Conservation (phyloP, 139 green algal species). For the Eudorina sp. region DNA sequence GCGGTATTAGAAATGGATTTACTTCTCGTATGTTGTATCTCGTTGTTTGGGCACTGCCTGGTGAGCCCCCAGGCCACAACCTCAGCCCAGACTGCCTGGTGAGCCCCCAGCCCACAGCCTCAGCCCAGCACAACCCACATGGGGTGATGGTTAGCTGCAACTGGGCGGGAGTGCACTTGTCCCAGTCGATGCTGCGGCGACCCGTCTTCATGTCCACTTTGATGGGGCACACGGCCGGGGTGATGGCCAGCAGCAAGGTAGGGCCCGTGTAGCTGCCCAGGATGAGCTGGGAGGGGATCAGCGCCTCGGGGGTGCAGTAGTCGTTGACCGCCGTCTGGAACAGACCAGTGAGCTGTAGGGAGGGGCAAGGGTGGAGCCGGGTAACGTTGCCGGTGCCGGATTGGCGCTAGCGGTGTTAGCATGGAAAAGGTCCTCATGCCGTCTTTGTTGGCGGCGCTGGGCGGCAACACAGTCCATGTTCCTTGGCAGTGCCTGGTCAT, state of each 20-base stretch:
- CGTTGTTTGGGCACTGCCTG: background rate
- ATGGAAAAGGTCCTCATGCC: no score
- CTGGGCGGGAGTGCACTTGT: background rate
- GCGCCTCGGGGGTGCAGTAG: constrained; percentile 27
- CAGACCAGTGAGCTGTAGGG: no score
- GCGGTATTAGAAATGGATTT: no score
- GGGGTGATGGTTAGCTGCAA: constrained; percentile 29
- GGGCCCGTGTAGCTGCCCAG: constrained; percentile 8
- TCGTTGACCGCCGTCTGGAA: constrained; percentile 31
- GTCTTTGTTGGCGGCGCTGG: no score
- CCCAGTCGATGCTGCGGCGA: constrained; percentile 25
- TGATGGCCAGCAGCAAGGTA: background rate
- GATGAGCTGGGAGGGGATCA: background rate
- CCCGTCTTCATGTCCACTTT: constrained; percentile 11
- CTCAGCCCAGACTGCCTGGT: background rate
- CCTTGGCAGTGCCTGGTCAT: no score
- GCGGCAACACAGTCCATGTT: no score
- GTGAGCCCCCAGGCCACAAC: background rate
- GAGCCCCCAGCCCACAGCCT: no score
- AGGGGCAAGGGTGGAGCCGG: no score
- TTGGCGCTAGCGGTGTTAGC: no score
- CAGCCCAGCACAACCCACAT: constrained; percentile 8
- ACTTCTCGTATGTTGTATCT: no score
- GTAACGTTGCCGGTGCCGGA: no score
- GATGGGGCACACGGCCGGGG: constrained; percentile 23